Evolutionary conservation across 2,329 filamentous ascomycete species (phyloP), one percentile per base, ranked within the genome.

Genomic region (Cladosporium sp.): DNA sequence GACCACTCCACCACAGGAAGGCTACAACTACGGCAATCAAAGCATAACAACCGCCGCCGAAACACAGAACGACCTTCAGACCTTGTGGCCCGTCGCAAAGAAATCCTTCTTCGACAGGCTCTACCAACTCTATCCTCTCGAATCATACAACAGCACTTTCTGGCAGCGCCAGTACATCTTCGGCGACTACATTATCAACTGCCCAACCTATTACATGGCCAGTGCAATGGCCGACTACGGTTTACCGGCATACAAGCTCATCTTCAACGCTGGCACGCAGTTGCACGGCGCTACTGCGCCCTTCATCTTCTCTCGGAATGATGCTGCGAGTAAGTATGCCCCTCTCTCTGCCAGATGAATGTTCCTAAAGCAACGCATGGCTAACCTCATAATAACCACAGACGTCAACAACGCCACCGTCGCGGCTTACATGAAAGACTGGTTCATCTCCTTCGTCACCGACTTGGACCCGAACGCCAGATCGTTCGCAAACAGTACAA

Each of bases 111-210:
- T 77, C 66, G 70, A 69, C 34, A 69, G 76, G 19, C 65, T 76
- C 4, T 75, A 75, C 65, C 67, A 76, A 59, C 71, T 77, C 20
- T 75, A 75, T 55, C 73, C 74, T 5, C 47, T 49, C 1, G 55
- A 58, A 0, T 61, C 64, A 6, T 74, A 66, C 65, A 74, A 75
- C 52, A 70, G 67, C 7, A 74, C 70, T 8, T 71, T 75, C 60
- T 76, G 65, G 61, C 73, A 73, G 52, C 66, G 74, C 5, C 65
- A 70, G 47, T 67, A 67, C 1, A 72, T 70, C 65, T 79, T 76
- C 60, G 76, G 76, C 7, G 76, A 79, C 61, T 76, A 73, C 60
- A 74, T 77, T 37, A 77, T 78, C 63, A 70, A 69, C 54, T 76
- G 74, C 58, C 59, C 59, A 3, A 59, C 59, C 22, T 73, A 76